Conservation (phyloP, 305 asterid species). For the Plantago coronopus region DNA sequence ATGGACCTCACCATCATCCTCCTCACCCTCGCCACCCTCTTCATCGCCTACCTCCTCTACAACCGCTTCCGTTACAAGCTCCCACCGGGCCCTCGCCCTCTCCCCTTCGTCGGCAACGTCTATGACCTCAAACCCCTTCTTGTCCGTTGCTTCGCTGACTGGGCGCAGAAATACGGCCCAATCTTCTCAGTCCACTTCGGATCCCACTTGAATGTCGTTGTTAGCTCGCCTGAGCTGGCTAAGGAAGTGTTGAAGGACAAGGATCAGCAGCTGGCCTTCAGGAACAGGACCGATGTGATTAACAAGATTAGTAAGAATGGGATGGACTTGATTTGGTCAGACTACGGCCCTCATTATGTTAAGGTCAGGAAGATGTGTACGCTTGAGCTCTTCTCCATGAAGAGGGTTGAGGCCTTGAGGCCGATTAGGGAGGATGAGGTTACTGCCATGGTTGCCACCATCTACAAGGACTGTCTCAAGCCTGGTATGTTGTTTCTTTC, state of each 20-base stretch:
- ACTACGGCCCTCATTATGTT: slow-evolving; percentile 59
- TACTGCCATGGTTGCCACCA: slow-evolving; percentile 48
- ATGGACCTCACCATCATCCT: slow-evolving; percentile 33
- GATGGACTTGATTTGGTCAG: slow-evolving; percentile 60
- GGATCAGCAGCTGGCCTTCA: slow-evolving; percentile 48
- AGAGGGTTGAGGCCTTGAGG: slow-evolving; percentile 44
- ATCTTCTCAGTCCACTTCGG: slow-evolving; percentile 54
- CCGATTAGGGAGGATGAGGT: slow-evolving; percentile 61
- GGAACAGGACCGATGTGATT: slow-evolving; percentile 45
- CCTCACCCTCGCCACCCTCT: slow-evolving; percentile 20
- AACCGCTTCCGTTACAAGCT: slow-evolving; percentile 36
- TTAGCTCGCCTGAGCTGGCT: slow-evolving; percentile 44
- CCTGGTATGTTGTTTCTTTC: slow-evolving; percentile 30
- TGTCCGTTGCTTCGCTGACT: slow-evolving; percentile 56
- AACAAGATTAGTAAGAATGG: slow-evolving; percentile 52
- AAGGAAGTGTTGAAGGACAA: slow-evolving; percentile 55
- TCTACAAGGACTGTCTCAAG: slow-evolving; percentile 36
- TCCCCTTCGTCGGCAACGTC: slow-evolving; percentile 55
- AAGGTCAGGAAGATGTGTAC: slow-evolving; percentile 57
- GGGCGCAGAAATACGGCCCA: slow-evolving; percentile 52
- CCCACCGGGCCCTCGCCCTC: slow-evolving; percentile 59
- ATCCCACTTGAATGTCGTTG: slow-evolving; percentile 44
- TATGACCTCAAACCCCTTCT: slow-evolving; percentile 48
- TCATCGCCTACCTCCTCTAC: slow-evolving; percentile 36
- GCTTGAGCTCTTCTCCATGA: slow-evolving; percentile 50